Base-by-base conservation (phyloP, 1,139 yeast genomes). In the Zygosaccharomyces pseudobailii region DNA sequence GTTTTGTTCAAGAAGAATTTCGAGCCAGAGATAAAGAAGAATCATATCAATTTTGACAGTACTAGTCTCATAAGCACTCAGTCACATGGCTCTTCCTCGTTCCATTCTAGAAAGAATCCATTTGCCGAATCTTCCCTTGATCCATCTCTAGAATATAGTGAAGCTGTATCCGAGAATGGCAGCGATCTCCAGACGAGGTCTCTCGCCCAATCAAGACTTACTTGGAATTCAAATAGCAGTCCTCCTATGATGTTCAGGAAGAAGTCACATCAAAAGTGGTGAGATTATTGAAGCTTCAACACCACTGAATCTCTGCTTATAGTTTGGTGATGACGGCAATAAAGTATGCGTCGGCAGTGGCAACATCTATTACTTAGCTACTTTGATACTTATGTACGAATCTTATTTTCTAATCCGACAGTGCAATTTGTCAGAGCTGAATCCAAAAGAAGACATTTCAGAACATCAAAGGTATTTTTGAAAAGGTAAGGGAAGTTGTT, bases 1-100 rank as follows among this genome's bases (percentile, higher is more conserved):
- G 79, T 76, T 45, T 69, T 87, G 51, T 87, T 78, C 67, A 74
- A 74, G 58, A 77, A 77, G 70, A 87, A 87, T 64, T 88, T 87
- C 67, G 71, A 72, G 33, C 77, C 72, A 6, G 96, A 88, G 59
- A 81, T 88, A 49, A 51, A 52, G 42, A 60, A 65, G 45, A 66
- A 68, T 27, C 54, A 58, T 1, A 51, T 67, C 17, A 50, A 49
- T 20, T 46, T 66, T 5, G 50, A 55, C n/a, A 51, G 53, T 2
- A 44, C 55, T 9, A 41, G 48, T 17, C 41, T 48, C 10, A 27
- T 19, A 3, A 31, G 47, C 17, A 34, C 45, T 4, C 49, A 40
- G 13, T 38, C 41, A 9, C 49, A 43, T 5, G 28, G 43, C 39
- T 31, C 42, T 21, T 40, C 51, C n/a, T 30, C 36, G 2, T 27